A percentile compares a stretch with the other conserved stretches of the same genome.
These are phyloP conservation scores for Russula compacta DNA, from an alignment of 768 basidiomycete species.

Conservation along the genomic window DNA sequence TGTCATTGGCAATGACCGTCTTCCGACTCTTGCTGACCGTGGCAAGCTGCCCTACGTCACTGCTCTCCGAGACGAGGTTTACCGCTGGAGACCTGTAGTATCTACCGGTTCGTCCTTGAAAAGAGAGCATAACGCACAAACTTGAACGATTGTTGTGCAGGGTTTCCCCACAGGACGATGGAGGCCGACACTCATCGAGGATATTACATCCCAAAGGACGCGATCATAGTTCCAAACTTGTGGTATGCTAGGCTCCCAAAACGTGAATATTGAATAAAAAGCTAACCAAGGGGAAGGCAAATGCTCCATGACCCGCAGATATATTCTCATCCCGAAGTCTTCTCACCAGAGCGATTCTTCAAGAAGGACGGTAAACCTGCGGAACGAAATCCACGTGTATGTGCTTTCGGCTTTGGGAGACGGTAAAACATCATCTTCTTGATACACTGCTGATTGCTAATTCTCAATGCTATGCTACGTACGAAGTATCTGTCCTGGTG, in stretches of 20 bases:
- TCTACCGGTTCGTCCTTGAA: constrained; percentile 17
- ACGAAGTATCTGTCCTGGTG: constrained; percentile 6
- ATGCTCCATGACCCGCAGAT: constrained; percentile 25
- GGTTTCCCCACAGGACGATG: constrained; percentile 22
- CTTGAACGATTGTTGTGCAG: background rate
- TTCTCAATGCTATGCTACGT: background rate
- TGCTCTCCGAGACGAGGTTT: constrained; percentile 21
- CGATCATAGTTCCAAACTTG: constrained; percentile 27
- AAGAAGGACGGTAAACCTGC: background rate
- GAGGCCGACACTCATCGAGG: constrained; percentile 26
- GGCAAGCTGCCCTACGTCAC: constrained; percentile 22
- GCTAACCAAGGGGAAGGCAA: constrained; percentile 19
- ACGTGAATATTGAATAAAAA: background rate
- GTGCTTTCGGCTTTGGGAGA: constrained; percentile 11
- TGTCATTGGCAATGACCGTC: constrained; percentile 12
- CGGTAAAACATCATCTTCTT: background rate
- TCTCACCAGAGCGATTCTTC: constrained; percentile 26
- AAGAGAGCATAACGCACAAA: background rate
- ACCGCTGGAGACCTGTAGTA: constrained; percentile 26
- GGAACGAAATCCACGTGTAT: constrained; percentile 3
- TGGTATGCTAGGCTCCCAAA: constrained; percentile 20
- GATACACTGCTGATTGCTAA: background rate
- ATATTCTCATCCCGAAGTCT: constrained; percentile 23
- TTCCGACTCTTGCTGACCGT: constrained; percentile 20
- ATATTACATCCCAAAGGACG: constrained; percentile 24